Conservation (phyloP, 495 filamentous ascomycete species). For the Annulohypoxylon stygium region DNA sequence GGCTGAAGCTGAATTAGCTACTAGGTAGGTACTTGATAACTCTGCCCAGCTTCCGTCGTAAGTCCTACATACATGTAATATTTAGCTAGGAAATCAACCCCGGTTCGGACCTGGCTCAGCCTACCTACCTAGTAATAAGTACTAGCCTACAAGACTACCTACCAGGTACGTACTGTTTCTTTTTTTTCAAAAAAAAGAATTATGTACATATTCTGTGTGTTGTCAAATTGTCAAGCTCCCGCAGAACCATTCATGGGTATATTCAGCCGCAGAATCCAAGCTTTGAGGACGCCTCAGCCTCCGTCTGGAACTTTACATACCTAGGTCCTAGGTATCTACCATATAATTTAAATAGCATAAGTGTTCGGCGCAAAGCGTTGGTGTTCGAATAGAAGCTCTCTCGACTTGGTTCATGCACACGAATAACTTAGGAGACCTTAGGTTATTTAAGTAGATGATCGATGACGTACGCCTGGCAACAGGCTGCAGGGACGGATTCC, state of each 20-base stretch:
- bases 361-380: conserved; percentile 2
- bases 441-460: background rate
- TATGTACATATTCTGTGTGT: background rate
- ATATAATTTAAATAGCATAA: background rate
- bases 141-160: too few species aligned
- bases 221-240: conserved; percentile 9
- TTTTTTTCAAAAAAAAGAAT: background rate
- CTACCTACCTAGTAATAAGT: background rate
- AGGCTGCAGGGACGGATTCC: conserved; percentile 31
- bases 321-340: background rate
- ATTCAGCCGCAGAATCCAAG: conserved; percentile 19
- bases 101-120: conserved; percentile 22
- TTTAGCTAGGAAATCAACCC: conserved; percentile 7
- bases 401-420: conserved; percentile 1
- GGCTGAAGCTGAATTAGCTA: background rate
- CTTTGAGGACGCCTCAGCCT: background rate
- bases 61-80: background rate
- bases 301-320: background rate
- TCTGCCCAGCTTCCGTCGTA: background rate
- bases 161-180: too few species aligned
- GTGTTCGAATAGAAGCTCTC: background rate
- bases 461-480: conserved; percentile 40
- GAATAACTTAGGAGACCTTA: conserved; percentile 1
- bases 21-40: background rate
- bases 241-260: background rate